phyloP scores from a whole-genome alignment of 208 protist species.

The Trypanosoma conorhini region DNA sequence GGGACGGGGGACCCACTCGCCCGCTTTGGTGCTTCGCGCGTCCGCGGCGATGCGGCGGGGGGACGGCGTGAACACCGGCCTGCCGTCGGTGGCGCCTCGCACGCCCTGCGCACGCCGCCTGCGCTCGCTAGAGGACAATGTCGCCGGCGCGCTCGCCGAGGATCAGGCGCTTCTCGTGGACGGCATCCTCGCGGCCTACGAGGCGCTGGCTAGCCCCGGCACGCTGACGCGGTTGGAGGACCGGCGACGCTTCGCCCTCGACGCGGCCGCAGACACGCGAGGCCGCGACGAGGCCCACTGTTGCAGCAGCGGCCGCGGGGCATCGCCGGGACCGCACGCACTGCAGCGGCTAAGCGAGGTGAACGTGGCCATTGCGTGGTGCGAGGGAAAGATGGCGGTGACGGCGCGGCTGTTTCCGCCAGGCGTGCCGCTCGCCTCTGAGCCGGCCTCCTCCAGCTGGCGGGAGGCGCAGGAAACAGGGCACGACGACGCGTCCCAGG shows the following conservation, averaged over 20 bases:
- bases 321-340: neutral
- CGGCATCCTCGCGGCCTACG: conserved; percentile 14
- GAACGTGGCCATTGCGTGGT: conserved; percentile 22
- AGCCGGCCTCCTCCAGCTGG: neutral
- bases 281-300: neutral
- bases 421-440: neutral
- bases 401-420: conserved; percentile 8
- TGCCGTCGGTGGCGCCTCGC: too few species aligned
- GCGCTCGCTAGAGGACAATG: neutral
- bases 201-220: neutral
- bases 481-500: neutral
- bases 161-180: conserved; percentile 20
- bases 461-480: neutral
- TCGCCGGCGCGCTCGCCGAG: conserved; percentile 8
- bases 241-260: neutral
- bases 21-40: too few species aligned
- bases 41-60: neutral
- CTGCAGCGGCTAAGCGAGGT: conserved; percentile 8
- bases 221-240: conserved; percentile 4
- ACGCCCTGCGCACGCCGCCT: neutral
- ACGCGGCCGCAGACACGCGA: neutral
- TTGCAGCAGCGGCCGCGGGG: neutral
- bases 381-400: conserved; percentile 20
- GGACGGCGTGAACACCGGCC: neutral
- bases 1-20: neutral